These are phyloP conservation scores for Penicillium coprophilum DNA, from an alignment of 495 filamentous ascomycete genomes.

Conservation along the genomic window DNA sequence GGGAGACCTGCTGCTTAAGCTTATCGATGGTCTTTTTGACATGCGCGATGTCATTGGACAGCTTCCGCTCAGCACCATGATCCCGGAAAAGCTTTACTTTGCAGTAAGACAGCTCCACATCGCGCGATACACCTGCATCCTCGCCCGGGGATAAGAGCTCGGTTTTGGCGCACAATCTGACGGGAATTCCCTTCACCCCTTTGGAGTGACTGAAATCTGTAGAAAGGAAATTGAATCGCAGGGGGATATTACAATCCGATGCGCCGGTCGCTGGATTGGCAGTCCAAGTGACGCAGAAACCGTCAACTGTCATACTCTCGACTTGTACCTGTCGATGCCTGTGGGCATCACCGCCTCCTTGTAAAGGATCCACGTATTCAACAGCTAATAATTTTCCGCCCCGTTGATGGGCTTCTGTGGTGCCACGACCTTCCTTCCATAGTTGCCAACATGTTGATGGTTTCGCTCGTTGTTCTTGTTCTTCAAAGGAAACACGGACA, in stretches of 20 bases:
- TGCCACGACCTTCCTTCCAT: constrained; percentile 92
- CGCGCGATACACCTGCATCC: constrained; percentile 40
- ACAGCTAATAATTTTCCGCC: constrained; percentile 87
- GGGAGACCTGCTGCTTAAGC: constrained; percentile 83
- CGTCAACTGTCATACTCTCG: constrained; percentile 82
- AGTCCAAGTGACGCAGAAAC: constrained; percentile 87
- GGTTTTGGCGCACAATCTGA: constrained; percentile 89
- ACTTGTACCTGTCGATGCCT: constrained; percentile 74
- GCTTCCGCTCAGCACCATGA: constrained; percentile 92
- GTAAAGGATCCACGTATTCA: constrained; percentile 81
- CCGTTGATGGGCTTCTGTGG: constrained; percentile 84
- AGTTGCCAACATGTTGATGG: constrained; percentile 87
- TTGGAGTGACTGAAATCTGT: constrained; percentile 99
- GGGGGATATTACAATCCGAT: constrained; percentile 75
- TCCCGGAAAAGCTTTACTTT: constrained; percentile 97
- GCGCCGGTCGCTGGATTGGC: constrained; percentile 56
- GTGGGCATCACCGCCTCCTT: constrained; percentile 65
- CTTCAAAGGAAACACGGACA: constrained; percentile 90
- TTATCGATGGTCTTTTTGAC: constrained; percentile 95
- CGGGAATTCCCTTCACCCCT: constrained; percentile 93
- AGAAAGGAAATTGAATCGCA: constrained; percentile 96
- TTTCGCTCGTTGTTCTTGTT: constrained; percentile 80
- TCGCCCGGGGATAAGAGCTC: constrained; percentile 53
- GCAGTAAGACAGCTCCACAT: constrained; percentile 81
- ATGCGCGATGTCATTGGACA: constrained; percentile 90